Percentiles rank a stretch among this genome's conserved stretches.
Evolutionary conservation across 768 basidiomycete genomes (phyloP).

Genomic region (Russula earlei): DNA sequence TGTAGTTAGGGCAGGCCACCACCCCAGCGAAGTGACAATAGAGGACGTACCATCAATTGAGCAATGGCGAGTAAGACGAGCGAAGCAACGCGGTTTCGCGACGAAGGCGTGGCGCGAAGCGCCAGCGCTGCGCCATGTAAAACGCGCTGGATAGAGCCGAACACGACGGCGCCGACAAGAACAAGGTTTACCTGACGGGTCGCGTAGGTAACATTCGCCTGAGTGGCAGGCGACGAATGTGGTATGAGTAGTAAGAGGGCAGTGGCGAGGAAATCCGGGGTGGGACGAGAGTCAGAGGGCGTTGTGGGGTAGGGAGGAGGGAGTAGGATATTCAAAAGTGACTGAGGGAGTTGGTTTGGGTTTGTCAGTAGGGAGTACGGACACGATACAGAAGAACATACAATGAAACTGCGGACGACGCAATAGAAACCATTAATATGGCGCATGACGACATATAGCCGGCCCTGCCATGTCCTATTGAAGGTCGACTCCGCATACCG

Average conservation of each 20-base stretch:
- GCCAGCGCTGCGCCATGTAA: conserved; percentile 58
- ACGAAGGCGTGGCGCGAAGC: conserved; percentile 41
- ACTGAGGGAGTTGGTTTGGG: conserved; percentile 29
- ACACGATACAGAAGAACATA: not conserved
- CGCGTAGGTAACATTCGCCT: conserved; percentile 32
- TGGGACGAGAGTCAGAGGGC: conserved; percentile 25
- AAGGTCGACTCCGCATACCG: conserved; percentile 6
- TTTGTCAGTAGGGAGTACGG: not conserved
- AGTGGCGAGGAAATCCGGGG: conserved; percentile 36
- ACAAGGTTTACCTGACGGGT: conserved; percentile 52
- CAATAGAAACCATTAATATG: conserved; percentile 16
- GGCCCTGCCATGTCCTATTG: conserved; percentile 13
- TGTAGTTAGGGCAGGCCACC: not conserved
- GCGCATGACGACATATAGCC: conserved; percentile 14
- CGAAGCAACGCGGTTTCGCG: conserved; percentile 60
- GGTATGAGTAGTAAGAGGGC: conserved; percentile 32
- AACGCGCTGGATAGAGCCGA: conserved; percentile 62
- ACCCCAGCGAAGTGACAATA: not conserved
- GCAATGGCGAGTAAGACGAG: conserved; percentile 70
- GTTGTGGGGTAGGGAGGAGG: conserved; percentile 23
- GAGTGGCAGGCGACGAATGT: conserved; percentile 4
- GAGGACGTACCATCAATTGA: conserved; percentile 63
- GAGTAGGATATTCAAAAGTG: conserved; percentile 41
- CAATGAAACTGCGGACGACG: conserved; percentile 32
- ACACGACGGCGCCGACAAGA: conserved; percentile 68